Evolutionary conservation across 768 basidiomycete genomes (phyloP).

Genomic region (Lactifluus echinatus): DNA sequence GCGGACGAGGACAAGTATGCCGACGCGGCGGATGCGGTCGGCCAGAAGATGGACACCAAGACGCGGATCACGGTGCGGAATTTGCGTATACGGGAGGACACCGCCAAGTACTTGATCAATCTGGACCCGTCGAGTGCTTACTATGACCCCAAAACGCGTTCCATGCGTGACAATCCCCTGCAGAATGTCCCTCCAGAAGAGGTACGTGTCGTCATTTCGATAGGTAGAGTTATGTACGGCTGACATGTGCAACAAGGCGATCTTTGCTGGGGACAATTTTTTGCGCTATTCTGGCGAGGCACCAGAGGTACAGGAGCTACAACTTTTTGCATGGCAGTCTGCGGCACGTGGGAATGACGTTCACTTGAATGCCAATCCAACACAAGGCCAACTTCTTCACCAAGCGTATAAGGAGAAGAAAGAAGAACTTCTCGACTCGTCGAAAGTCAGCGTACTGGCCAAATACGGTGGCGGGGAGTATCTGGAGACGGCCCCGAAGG

Average conservation of each 20-base stretch:
- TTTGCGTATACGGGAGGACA: constrained; percentile 97
- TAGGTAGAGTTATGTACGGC: neutral
- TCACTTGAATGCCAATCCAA: constrained; percentile 93
- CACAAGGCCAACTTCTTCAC: constrained; percentile 88
- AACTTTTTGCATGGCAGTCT: constrained; percentile 97
- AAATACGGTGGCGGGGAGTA: constrained; percentile 95
- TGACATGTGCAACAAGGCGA: constrained; percentile 42
- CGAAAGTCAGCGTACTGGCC: constrained; percentile 80
- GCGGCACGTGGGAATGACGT: constrained; percentile 89
- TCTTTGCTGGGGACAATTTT: constrained; percentile 97
- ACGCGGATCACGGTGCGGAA: constrained; percentile 97
- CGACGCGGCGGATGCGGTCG: constrained; percentile 94
- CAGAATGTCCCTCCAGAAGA: constrained; percentile 78
- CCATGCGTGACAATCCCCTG: constrained; percentile 95
- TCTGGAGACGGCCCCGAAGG: constrained; percentile 81
- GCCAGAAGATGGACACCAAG: constrained; percentile 96
- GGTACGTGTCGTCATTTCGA: constrained; percentile 38
- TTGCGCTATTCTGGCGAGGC: constrained; percentile 86
- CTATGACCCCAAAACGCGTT: constrained; percentile 98
- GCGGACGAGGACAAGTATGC: constrained; percentile 98
- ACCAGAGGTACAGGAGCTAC: constrained; percentile 83
- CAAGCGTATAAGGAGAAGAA: constrained; percentile 89
- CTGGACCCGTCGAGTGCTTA: constrained; percentile 92
- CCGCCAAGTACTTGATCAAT: constrained; percentile 97
- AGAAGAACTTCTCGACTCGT: constrained; percentile 80